phyloP scores from a whole-genome alignment of 257 asterid species.

The Hygrophila difformis region DNA sequence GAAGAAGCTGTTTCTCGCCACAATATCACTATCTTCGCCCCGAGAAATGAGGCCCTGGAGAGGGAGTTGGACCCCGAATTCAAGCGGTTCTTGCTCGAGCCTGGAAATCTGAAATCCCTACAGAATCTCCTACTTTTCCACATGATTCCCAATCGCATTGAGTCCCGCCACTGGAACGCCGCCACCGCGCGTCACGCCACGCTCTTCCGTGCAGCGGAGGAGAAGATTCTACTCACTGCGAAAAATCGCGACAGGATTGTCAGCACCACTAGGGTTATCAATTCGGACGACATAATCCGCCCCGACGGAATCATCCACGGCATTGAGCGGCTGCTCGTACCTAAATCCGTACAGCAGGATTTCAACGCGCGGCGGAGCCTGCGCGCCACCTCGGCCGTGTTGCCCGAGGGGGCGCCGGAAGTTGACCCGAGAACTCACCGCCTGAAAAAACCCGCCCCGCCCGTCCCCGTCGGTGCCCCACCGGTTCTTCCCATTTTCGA shows the following conservation, averaged over 20 bases:
- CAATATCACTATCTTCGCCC: constrained; percentile 90
- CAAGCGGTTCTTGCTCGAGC: constrained; percentile 72
- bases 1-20: constrained; percentile 72
- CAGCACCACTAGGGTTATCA: constrained; percentile 33
- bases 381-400: constrained; percentile 59
- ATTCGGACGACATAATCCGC: constrained; percentile 52
- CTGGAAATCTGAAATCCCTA: constrained; percentile 66
- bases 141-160: constrained; percentile 75
- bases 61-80: constrained; percentile 88
- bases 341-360: constrained; percentile 75
- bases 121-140: constrained; percentile 72
- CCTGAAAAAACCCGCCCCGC: constrained; percentile 41
- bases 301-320: constrained; percentile 98
- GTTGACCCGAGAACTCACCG: constrained; percentile 80
- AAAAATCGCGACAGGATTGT: constrained; percentile 36
- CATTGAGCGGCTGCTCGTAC: constrained; percentile 62
- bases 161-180: constrained; percentile 34
- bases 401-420: constrained; percentile 83
- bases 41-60: constrained; percentile 71
- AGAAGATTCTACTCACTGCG: constrained; percentile 24
- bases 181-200: constrained; percentile 23
- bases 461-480: constrained; percentile 57
- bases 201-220: constrained; percentile 37
- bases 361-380: constrained; percentile 75
- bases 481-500: constrained; percentile 55